phyloP scores from a whole-genome alignment of 441 rosid genomes.

The Pelargonium australe region DNA sequence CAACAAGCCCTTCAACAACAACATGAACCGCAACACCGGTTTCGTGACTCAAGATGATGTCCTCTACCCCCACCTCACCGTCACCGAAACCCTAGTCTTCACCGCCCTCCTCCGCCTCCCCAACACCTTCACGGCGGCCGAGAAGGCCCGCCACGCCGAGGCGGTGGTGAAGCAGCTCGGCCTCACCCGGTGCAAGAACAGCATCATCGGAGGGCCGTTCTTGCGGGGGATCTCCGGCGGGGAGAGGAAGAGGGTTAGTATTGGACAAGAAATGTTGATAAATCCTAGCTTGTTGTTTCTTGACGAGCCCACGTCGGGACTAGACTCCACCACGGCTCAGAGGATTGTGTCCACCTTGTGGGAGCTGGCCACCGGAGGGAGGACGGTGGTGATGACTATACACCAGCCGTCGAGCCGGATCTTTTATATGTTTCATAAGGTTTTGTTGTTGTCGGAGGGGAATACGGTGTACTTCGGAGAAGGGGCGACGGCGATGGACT shows the following conservation, averaged over 20 bases:
- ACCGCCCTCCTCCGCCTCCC: conserved; percentile 31
- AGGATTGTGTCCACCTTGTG: conserved; percentile 25
- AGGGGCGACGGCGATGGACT: conserved; percentile 28
- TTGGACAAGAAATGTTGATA: conserved; percentile 35
- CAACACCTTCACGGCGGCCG: conserved; percentile 20
- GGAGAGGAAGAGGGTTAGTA: conserved; percentile 32
- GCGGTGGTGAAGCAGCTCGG: conserved; percentile 30
- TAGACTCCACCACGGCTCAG: conserved; percentile 35
- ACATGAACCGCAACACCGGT: conserved; percentile 28
- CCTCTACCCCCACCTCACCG: conserved; percentile 35
- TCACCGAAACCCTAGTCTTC: conserved; percentile 37
- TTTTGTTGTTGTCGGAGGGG: conserved; percentile 33
- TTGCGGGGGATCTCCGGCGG: conserved; percentile 34
- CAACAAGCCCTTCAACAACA: conserved; percentile 24
- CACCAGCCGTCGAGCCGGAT: conserved; percentile 38
- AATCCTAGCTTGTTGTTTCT: conserved; percentile 34
- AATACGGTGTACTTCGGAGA: conserved; percentile 28
- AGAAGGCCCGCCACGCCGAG: conserved; percentile 29
- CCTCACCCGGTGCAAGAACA: conserved; percentile 25
- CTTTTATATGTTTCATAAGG: conserved; percentile 35
- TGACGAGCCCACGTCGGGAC: conserved; percentile 36
- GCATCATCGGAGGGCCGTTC: conserved; percentile 26
- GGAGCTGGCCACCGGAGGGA: conserved; percentile 27
- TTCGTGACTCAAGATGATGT: conserved; percentile 31
- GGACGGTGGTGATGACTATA: conserved; percentile 31